Conservation (phyloP, 106 monocot genomes). For the Chionographis japonica region DNA sequence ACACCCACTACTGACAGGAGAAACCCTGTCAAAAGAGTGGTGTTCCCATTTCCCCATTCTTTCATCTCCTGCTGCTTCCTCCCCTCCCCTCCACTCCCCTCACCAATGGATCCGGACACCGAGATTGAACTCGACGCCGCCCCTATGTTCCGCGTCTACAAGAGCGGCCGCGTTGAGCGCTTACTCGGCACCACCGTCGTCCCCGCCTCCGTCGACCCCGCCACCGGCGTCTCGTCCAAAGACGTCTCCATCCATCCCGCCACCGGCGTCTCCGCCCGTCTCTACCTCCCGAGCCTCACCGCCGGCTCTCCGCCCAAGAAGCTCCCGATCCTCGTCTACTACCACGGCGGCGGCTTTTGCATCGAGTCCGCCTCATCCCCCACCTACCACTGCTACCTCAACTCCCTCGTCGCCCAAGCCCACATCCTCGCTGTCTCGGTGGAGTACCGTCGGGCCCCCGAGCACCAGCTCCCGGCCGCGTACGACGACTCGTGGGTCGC, state of each 20-base stretch:
- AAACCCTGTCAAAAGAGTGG: too few species aligned
- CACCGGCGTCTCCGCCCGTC: not conserved
- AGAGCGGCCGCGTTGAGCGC: constrained; percentile 6
- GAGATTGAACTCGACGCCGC: not conserved
- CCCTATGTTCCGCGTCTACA: not conserved
- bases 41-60: too few species aligned
- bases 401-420: constrained; percentile 8
- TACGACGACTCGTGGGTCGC: constrained; percentile 1
- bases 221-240: constrained; percentile 7
- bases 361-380: constrained; percentile 8
- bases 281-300: not conserved
- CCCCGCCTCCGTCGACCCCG: constrained; percentile 1
- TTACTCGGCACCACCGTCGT: constrained; percentile 1
- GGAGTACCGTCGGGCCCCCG: not conserved
- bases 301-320: not conserved
- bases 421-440: not conserved
- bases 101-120: not conserved
- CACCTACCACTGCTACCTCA: constrained; percentile 11
- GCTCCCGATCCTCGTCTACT: constrained; percentile 13
- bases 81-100: too few species aligned
- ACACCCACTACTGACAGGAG: too few species aligned
- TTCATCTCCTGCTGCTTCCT: too few species aligned
- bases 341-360: constrained; percentile 16
- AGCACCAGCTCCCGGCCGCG: not conserved
- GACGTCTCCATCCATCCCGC: constrained; percentile 3